Base-by-base conservation (phyloP, 768 basidiomycete species). In the Pulveroboletus sp. region DNA sequence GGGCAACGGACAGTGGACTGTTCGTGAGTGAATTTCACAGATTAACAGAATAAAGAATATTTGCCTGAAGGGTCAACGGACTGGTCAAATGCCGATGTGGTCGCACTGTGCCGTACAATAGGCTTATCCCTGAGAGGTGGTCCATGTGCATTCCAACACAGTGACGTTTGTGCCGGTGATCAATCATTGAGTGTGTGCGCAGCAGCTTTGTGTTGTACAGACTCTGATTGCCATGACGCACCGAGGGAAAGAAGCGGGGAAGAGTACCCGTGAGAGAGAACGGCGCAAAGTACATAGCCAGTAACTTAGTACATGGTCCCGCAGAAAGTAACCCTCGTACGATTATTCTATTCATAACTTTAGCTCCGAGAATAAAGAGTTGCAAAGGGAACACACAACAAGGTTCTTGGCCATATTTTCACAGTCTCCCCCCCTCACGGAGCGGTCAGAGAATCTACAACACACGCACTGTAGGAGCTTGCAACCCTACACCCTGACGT, bases 301-400 rank as follows among this genome's bases (percentile, higher is more conserved):
- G n/a, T n/a, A n/a, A n/a, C n/a, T n/a, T n/a, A n/a, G n/a, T n/a
- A n/a, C n/a, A n/a, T n/a, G n/a, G n/a, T n/a, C n/a, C 27, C 8
- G 8, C 2, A 29, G 12, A 11, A 9, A 29, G 27, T 43, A 24
- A 16, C 19, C 19, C 36, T 23, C 21, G 43, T 35, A 10, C 35
- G 35, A 20, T 20, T 31, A 20, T 20, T 31, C 37, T 55, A 55
- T 55, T 59, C 43, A 48, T 59, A 48, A 20, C 21, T 13, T 33
- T 23, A 29, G 14, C 32, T 19, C 8, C 21, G 23, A 39, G 19
- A 35, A 43, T 12, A 3, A 32, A 23, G 14, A 34, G 25, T 20
- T 39, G 43, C n/a, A 41, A 24, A 7, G 14, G 19, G 24, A 9
- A 40, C 40, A 52, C 42, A 59, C 51, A 51, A 56, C 34, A 43